These are phyloP conservation scores for Xerocomellus chrysenteron DNA, from an alignment of 768 basidiomycete genomes.

Conservation along the genomic window DNA sequence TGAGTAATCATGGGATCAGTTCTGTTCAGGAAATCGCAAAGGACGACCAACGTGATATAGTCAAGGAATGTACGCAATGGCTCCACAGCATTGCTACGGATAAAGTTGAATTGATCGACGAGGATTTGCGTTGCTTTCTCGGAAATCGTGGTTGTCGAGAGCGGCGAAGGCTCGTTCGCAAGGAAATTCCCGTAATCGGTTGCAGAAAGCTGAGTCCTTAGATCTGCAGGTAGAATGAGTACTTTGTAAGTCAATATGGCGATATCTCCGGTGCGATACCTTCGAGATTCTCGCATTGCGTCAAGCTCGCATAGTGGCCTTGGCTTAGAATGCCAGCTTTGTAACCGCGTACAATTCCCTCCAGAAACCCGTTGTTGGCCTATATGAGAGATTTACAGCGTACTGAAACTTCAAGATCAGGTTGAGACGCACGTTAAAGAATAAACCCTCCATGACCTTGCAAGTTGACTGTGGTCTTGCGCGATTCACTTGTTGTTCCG, in stretches of 20 bases:
- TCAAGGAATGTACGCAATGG: conserved; percentile 92
- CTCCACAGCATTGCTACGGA: conserved; percentile 87
- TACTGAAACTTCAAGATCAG: background rate
- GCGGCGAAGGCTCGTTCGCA: conserved; percentile 90
- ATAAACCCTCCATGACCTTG: conserved; percentile 73
- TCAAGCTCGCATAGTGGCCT: conserved; percentile 87
- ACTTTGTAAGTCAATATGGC: background rate
- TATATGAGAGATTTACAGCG: conserved; percentile 34
- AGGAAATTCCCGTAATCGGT: conserved; percentile 99
- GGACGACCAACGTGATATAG: conserved; percentile 84
- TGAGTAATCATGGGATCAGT: conserved; percentile 33
- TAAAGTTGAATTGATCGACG: conserved; percentile 96
- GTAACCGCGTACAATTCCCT: conserved; percentile 87
- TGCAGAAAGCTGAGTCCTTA: conserved; percentile 90
- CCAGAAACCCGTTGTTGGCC: conserved; percentile 75
- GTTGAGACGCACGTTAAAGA: conserved; percentile 71
- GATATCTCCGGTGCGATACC: conserved; percentile 46
- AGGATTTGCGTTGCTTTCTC: conserved; percentile 94
- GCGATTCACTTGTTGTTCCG: background rate
- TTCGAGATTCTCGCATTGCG: conserved; percentile 96
- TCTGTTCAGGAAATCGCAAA: background rate
- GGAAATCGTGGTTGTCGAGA: conserved; percentile 93
- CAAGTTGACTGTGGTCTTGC: conserved; percentile 1
- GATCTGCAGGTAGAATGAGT: conserved; percentile 54
- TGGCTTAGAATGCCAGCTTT: conserved; percentile 89